Conservation (phyloP, 2,329 filamentous ascomycete species). For the Lasiodiplodia theobromae region DNA sequence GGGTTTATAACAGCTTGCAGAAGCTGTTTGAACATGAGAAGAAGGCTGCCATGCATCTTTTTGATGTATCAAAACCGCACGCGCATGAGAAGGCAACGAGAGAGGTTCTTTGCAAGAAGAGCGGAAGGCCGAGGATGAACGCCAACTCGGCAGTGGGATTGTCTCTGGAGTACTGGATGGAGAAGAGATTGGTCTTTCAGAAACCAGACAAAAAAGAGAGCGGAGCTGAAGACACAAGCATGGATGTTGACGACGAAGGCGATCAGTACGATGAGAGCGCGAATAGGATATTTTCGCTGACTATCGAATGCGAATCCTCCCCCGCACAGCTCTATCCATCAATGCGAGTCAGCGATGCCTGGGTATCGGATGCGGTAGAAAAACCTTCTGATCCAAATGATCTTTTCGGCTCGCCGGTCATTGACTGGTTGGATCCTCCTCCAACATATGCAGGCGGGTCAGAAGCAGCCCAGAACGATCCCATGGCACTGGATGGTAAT, state of each 20-base stretch:
- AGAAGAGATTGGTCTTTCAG: constrained; percentile 56
- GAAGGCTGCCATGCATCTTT: constrained; percentile 46
- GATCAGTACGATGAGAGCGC: constrained; percentile 51
- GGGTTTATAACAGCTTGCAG: constrained; percentile 73
- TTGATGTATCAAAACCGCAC: constrained; percentile 47
- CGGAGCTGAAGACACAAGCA: constrained; percentile 38
- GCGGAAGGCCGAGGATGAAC: constrained; percentile 76
- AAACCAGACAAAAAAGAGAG: constrained; percentile 36
- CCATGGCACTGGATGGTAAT: constrained; percentile 59
- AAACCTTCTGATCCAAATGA: constrained; percentile 50
- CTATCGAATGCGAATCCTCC: constrained; percentile 67
- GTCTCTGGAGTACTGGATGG: constrained; percentile 79
- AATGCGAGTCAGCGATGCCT: constrained; percentile 74
- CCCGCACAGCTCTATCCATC: constrained; percentile 61
- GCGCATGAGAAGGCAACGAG: constrained; percentile 59
- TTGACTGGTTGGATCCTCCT: constrained; percentile 77
- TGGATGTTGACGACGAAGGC: constrained; percentile 48
- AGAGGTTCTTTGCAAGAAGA: constrained; percentile 72
- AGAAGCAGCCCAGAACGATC: constrained; percentile 51
- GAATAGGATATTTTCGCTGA: constrained; percentile 67
- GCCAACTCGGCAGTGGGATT: constrained; percentile 71
- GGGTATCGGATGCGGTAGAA: constrained; percentile 73
- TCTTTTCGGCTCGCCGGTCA: constrained; percentile 52
- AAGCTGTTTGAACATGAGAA: constrained; percentile 76
- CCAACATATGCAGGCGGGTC: constrained; percentile 57